Percentiles rank a stretch among this genome's conserved stretches.
These are phyloP conservation scores for Stagonosporopsis vannaccii DNA, from an alignment of 2,329 filamentous ascomycete genomes.

Conservation along the genomic window DNA sequence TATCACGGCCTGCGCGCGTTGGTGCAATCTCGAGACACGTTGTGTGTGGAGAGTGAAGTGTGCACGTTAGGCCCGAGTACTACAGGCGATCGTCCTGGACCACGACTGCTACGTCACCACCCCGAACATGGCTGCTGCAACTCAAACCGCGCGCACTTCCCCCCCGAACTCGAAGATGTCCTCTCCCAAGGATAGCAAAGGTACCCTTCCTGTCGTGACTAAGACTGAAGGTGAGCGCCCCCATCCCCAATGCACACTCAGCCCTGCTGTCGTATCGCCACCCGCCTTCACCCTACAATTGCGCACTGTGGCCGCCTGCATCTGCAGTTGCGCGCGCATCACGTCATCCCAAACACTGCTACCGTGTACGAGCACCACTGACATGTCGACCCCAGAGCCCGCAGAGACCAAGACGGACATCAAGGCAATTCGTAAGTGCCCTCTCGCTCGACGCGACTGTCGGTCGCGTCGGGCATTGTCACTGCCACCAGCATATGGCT, in stretches of 20 bases:
- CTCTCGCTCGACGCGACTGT: slow-evolving; percentile 5
- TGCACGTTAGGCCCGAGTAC: slow-evolving; percentile 33
- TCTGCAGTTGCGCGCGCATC: slow-evolving; percentile 22
- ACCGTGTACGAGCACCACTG: slow-evolving; percentile 26
- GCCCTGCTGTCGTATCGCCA: slow-evolving; percentile 9
- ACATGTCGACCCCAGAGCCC: slow-evolving; percentile 32
- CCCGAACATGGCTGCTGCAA: slow-evolving; percentile 46
- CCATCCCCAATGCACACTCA: slow-evolving; percentile 4
- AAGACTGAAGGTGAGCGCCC: slow-evolving; percentile 47
- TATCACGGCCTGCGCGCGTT: slow-evolving; percentile 18
- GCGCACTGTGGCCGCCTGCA: slow-evolving; percentile 4
- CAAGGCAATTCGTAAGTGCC: slow-evolving; percentile 17
- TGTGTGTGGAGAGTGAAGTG: slow-evolving; percentile 36
- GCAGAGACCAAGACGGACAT: slow-evolving; percentile 28
- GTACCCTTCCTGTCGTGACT: slow-evolving; percentile 38
- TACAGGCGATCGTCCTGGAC: slow-evolving; percentile 39
- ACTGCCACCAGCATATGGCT: slow-evolving; percentile 22
- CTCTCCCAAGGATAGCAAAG: slow-evolving; percentile 49
- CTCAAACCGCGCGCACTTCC: slow-evolving; percentile 44
- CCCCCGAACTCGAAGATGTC: slow-evolving; percentile 49
- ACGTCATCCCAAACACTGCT: slow-evolving; percentile 18
- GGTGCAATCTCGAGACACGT: slow-evolving; percentile 24
- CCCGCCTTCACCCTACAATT: not conserved
- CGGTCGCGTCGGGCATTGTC: slow-evolving; percentile 6
- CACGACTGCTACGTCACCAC: slow-evolving; percentile 47